These are phyloP conservation scores for Cladosporium sp. DNA, from an alignment of 2,329 filamentous ascomycete genomes.

Conservation along the genomic window DNA sequence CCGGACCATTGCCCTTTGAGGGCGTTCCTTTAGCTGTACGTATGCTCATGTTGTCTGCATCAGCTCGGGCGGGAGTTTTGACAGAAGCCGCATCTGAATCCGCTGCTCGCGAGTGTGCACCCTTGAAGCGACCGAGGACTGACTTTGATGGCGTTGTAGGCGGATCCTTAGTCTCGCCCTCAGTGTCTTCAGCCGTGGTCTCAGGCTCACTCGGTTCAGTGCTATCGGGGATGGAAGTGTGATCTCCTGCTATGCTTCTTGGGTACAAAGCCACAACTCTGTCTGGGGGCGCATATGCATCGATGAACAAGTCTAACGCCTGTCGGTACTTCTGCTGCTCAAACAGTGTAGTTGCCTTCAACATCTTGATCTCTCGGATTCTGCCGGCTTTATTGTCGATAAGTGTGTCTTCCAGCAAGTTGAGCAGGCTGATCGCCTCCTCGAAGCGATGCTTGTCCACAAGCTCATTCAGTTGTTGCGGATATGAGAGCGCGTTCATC, in stretches of 20 bases:
- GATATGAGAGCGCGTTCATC: slow-evolving; percentile 90
- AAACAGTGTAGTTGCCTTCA: slow-evolving; percentile 85
- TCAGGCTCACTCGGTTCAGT: slow-evolving; percentile 37
- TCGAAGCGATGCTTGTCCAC: slow-evolving; percentile 72
- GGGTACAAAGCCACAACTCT: slow-evolving; percentile 84
- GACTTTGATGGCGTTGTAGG: slow-evolving; percentile 33
- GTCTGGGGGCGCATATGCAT: slow-evolving; percentile 85
- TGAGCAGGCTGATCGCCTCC: slow-evolving; percentile 84
- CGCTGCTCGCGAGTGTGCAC: slow-evolving; percentile 27
- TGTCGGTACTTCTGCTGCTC: slow-evolving; percentile 76
- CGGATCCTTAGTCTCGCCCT: slow-evolving; percentile 30
- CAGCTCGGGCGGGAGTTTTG: slow-evolving; percentile 53
- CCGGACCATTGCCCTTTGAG: slow-evolving; percentile 34
- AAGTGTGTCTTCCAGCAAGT: slow-evolving; percentile 88
- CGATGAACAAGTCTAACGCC: slow-evolving; percentile 85
- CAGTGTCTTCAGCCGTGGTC: slow-evolving; percentile 39
- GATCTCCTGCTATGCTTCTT: slow-evolving; percentile 72
- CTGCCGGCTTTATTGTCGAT: slow-evolving; percentile 76
- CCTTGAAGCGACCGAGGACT: slow-evolving; percentile 46
- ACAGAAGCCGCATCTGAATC: slow-evolving; percentile 55
- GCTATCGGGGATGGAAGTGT: slow-evolving; percentile 59
- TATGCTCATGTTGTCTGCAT: slow-evolving; percentile 54
- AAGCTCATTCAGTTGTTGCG: slow-evolving; percentile 80
- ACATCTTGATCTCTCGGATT: slow-evolving; percentile 81
- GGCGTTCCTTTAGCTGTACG: slow-evolving; percentile 35